phyloP scores from a whole-genome alignment of 2,329 filamentous ascomycete species.

The Xylariaceae sp. region DNA sequence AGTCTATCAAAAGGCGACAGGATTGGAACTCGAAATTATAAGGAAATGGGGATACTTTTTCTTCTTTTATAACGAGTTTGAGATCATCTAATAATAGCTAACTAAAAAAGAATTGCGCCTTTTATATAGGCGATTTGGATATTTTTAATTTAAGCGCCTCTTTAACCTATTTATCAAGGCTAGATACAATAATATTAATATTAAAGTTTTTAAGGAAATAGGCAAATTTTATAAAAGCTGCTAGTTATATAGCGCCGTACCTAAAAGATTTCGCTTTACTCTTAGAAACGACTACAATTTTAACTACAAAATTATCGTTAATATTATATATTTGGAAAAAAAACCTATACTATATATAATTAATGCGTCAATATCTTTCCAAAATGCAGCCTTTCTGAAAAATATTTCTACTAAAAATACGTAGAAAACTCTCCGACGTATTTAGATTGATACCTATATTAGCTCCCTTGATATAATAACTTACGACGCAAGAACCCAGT shows the following conservation, averaged over 20 bases:
- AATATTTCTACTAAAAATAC: background rate
- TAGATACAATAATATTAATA: background rate
- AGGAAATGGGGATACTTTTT: background rate
- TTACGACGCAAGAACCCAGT: background rate
- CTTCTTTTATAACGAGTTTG: background rate
- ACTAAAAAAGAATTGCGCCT: background rate
- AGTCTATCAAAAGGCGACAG: background rate
- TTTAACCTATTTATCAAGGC: background rate
- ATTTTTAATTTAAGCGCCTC: background rate
- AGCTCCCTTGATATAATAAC: background rate
- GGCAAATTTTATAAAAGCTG: background rate
- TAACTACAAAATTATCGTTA: background rate
- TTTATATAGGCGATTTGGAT: background rate
- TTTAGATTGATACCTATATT: background rate
- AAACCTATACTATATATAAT: background rate
- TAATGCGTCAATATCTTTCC: background rate
- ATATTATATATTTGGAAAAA: background rate
- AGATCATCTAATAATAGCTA: background rate
- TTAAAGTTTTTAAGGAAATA: background rate
- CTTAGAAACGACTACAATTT: background rate
- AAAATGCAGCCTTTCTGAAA: background rate
- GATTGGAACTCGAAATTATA: background rate
- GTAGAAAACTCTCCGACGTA: background rate
- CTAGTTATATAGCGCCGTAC: background rate
- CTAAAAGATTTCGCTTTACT: background rate